Conservation (phyloP, 371 early-diverging fungal species). For the Apophysomyces elegans region DNA sequence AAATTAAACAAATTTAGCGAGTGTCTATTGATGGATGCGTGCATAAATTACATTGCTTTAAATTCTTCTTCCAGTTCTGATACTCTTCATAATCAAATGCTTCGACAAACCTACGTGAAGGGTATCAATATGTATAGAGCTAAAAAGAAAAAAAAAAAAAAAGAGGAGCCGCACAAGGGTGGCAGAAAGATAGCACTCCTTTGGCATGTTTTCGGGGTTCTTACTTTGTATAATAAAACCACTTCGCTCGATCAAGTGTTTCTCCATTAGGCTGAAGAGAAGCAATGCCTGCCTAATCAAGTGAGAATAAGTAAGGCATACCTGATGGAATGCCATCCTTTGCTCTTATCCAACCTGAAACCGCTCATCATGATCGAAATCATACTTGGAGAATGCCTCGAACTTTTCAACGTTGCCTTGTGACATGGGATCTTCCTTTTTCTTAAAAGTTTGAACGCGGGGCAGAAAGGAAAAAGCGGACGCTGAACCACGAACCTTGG, state of each 20-base stretch:
- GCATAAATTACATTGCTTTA: background rate
- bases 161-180: too few relatives aligned
- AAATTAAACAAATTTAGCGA: background rate
- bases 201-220: background rate
- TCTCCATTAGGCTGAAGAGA: constrained; percentile 17
- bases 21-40: too few relatives aligned
- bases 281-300: constrained; percentile 24
- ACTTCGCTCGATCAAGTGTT: constrained; percentile 25
- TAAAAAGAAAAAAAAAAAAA: too few relatives aligned
- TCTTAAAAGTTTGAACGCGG: background rate
- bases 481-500: too few relatives aligned
- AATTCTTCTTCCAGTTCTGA: constrained; percentile 22
- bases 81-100: constrained; percentile 27
- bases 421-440: background rate
- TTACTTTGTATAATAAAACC: constrained; percentile 38
- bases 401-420: constrained; percentile 17
- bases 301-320: background rate
- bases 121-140: background rate
- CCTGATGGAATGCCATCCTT: background rate
- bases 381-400: constrained; percentile 28
- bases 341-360: constrained; percentile 20
- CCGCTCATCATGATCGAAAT: constrained; percentile 31
- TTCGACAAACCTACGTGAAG: constrained; percentile 23
- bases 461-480: too few relatives aligned
- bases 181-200: too few relatives aligned